Base-by-base conservation (phyloP, 129 eudicot species). In the Apium graveolens region DNA sequence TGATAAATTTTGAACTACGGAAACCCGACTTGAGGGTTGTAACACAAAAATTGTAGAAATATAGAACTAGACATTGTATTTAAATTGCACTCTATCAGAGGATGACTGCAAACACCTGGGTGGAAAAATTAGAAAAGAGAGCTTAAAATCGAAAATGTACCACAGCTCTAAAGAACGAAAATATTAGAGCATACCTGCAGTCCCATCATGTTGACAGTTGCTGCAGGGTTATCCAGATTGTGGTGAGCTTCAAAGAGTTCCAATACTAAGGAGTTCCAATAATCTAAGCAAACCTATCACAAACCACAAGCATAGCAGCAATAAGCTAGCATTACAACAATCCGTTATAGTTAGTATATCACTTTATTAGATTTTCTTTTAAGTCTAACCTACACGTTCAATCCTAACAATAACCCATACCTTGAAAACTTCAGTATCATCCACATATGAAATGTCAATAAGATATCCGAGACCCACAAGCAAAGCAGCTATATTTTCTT, bases 341-440 rank as follows among this genome's bases (percentile, higher is more conserved):
- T 26, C 68, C 16, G 20, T 5, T 7, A 9, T 0, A n/a, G 0
- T n/a, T 9, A 3, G 16, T 2, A 24, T 21, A 21, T 7, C n/a
- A 57, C 27, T n/a, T 57, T 32, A 57, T 57, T 57, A n/a, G 32
- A n/a, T 24, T 60, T n/a, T 60, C 26, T 16, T 60, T 14, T 26
- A n/a, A n/a, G 68, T 60, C 17, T n/a, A 17, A n/a, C 31, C 65
- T 20, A 57, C 65, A 66, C 24, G 24, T 66, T 29, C 35, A 66
- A 14, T 18, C 24, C 41, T n/a, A 76, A 20, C 20, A 74, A 32
- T 12, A 34, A 13, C 37, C 41, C 65, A 34, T 88, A 92, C 99
- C 97, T 96, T 96, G 77, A 96, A 96, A 76, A 96, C 99, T 85
- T 96, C 99, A 5, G 97, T 96, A 75, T 96, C 99, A 81, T 96